Evolutionary conservation across 1,284 basidiomycete species (phyloP).

Genomic region (Rhodotorula sp.): DNA sequence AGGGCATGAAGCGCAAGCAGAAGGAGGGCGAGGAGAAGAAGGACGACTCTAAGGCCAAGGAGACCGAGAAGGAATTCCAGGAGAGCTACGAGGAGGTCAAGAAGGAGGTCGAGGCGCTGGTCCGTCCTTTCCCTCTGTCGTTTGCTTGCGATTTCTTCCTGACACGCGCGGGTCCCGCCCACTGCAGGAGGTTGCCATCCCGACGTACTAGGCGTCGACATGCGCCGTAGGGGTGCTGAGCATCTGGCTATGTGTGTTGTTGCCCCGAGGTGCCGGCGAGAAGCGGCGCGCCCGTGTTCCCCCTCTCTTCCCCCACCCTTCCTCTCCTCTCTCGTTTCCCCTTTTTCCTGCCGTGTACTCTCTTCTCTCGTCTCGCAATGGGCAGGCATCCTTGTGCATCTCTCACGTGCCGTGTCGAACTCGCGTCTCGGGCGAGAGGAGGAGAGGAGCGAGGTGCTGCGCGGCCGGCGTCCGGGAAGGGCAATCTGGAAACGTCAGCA

Average conservation of each 20-base stretch:
- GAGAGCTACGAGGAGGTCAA: slow-evolving; percentile 23
- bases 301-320: not conserved
- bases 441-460: no score
- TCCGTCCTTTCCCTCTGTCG: not conserved
- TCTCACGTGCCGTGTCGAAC: no score
- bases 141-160: no score
- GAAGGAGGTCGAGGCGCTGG: slow-evolving; percentile 37
- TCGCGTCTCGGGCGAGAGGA: not conserved
- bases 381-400: not conserved
- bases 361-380: not conserved
- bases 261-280: not conserved
- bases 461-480: no score
- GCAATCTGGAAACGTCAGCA: no score
- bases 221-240: no score
- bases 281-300: not conserved
- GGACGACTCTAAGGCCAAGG: slow-evolving; percentile 46
- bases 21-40: slow-evolving; percentile 55
- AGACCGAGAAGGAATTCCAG: slow-evolving; percentile 56
- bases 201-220: slow-evolving; percentile 11
- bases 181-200: slow-evolving; percentile 19
- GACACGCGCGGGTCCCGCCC: not conserved
- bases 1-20: slow-evolving; percentile 65
- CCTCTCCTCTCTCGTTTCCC: not conserved
- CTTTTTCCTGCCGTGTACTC: no score
- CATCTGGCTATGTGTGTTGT: not conserved